Base-by-base conservation (phyloP, 192 early-diverging fungal genomes). In the Coemansia sp. region DNA sequence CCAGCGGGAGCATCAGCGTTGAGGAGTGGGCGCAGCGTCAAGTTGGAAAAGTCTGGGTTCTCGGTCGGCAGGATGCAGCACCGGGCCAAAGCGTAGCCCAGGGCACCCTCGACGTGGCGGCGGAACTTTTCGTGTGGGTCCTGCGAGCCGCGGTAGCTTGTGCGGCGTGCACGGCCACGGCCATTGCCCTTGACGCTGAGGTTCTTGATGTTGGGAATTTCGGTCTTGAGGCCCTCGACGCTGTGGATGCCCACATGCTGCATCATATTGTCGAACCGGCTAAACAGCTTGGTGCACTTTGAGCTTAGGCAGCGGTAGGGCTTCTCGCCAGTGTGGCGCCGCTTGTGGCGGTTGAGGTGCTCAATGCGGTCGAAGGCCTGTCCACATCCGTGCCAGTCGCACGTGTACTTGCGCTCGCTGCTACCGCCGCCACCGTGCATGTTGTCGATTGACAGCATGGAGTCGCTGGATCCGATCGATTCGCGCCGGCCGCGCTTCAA, bases 211-310 rank as follows among this genome's bases (percentile, higher is more conserved):
- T 79, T 77, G 32, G 83, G 78, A n/a, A 81, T 75, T 50, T 73
- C 73, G 61, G 83, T 78, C 64, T 84, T 79, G 34, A 20, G 47
- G 13, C 83, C 83, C 29, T 81, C 75, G 59, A 76, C 38, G 32
- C 53, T 76, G 68, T 92, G 90, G 37, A 88, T 92, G 45, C 89
- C 89, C 10, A 89, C 89, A 53, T 92, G 90, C 67, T 92, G 90
- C 80, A 92, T 89, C 90, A 92, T 92, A 62, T 92, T 92, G 67
- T 92, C 90, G 62, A 90, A 92, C 20, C 90, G 84, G 76, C 87
- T 89, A 55, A 92, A 92, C 70, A 84, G 80, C 38, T 87, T 83
- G 59, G 78, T 73, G 65, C 90, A 92, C 13, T 75, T 83, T 40
- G 87, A 83, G 12, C 89, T 84, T 11, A 92, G 78, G 39, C 90